Percentiles rank a stretch among this genome's conserved stretches.
phyloP scores from a whole-genome alignment of 495 filamentous ascomycete genomes.

The Aspergillus nanangensis region DNA sequence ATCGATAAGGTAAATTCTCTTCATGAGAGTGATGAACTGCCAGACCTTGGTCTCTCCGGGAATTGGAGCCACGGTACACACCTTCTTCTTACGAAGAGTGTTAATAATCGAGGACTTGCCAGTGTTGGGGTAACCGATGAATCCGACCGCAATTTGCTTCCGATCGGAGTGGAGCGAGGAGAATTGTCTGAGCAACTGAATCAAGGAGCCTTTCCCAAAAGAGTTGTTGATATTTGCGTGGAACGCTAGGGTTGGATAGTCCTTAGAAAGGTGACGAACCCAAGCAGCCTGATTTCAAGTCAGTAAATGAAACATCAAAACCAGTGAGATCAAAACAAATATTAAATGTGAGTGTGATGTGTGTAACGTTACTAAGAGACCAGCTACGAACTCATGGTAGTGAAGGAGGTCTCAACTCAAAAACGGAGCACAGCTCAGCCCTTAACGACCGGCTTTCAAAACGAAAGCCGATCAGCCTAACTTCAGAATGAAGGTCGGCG shows the following conservation, averaged over 20 bases:
- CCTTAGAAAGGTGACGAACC: conserved; percentile 75
- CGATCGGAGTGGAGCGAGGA: conserved; percentile 83
- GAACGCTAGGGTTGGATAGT: conserved; percentile 91
- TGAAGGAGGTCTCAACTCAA: conserved; percentile 78
- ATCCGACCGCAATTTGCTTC: conserved; percentile 86
- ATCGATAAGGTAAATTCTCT: conserved; percentile 93
- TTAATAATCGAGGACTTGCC: conserved; percentile 95
- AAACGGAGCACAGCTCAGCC: conserved; percentile 64
- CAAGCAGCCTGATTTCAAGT: conserved; percentile 67
- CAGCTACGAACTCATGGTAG: conserved; percentile 54
- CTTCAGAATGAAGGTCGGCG: conserved; percentile 57
- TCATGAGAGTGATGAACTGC: conserved; percentile 98
- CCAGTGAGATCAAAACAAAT: conserved; percentile 6
- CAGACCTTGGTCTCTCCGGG: conserved; percentile 92
- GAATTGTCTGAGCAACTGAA: conserved; percentile 84
- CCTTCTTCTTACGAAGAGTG: conserved; percentile 84
- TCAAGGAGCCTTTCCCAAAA: conserved; percentile 79
- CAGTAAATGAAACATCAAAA: conserved; percentile 27
- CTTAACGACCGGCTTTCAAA: conserved; percentile 63
- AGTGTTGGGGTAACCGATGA: conserved; percentile 84
- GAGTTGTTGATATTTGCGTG: conserved; percentile 89
- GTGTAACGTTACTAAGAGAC: conserved; percentile 99
- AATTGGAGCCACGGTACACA: conserved; percentile 91
- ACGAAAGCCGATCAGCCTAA: conserved; percentile 73
- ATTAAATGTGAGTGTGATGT: conserved; percentile 52